A percentile compares a stretch with the other conserved stretches of the same genome.
These are phyloP conservation scores for Claviceps maximensis DNA, from an alignment of 2,329 filamentous ascomycete genomes.

Conservation along the genomic window DNA sequence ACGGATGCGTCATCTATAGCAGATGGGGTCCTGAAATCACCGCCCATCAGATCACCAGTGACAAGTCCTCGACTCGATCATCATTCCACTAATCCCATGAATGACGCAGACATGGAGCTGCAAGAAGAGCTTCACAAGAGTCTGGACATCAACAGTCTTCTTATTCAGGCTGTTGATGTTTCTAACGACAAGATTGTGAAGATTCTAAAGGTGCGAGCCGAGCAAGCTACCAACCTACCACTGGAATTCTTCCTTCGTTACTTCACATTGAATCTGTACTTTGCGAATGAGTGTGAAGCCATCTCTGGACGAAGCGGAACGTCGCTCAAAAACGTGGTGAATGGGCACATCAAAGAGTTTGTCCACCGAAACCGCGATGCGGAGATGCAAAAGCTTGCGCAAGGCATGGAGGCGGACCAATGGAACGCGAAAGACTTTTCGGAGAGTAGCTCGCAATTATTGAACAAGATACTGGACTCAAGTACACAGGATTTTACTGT, in stretches of 20 bases:
- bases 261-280: constrained; percentile 69
- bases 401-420: constrained; percentile 66
- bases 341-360: constrained; percentile 70
- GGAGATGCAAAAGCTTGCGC: constrained; percentile 61
- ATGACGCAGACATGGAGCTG: constrained; percentile 28
- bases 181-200: constrained; percentile 67
- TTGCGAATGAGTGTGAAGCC: constrained; percentile 76
- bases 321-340: constrained; percentile 64
- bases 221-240: constrained; percentile 56
- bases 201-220: constrained; percentile 61
- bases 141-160: constrained; percentile 62
- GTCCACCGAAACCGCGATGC: constrained; percentile 56
- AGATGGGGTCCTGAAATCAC: constrained; percentile 30
- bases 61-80: constrained; percentile 34
- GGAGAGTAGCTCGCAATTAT: constrained; percentile 43
- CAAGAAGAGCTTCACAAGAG: constrained; percentile 68
- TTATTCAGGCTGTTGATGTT: constrained; percentile 69
- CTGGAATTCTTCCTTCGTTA: constrained; percentile 64
- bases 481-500: constrained; percentile 56
- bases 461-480: constrained; percentile 52
- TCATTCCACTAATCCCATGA: constrained; percentile 11
- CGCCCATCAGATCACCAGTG: constrained; percentile 36
- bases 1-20: constrained; percentile 20
- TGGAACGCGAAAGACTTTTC: constrained; percentile 70
- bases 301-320: constrained; percentile 68